phyloP scores from a whole-genome alignment of 495 filamentous ascomycete genomes.

The Jackrogersella minutella region DNA sequence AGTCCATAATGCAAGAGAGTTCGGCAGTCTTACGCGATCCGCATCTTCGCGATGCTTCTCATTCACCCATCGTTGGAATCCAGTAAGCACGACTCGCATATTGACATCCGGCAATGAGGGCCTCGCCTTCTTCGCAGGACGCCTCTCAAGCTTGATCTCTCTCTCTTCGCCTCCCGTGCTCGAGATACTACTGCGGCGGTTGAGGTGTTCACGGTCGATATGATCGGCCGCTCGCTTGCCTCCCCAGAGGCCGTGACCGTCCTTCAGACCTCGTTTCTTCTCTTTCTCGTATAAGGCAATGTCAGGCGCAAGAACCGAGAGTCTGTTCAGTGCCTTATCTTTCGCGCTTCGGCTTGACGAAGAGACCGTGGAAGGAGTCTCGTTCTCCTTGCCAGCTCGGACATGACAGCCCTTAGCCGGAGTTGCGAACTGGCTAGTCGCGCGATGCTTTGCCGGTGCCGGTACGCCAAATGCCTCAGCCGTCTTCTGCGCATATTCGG shows the following conservation, averaged over 20 bases:
- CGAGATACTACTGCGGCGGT: constrained; percentile 39
- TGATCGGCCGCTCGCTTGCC: constrained; percentile 70
- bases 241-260: constrained; percentile 74
- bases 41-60: constrained; percentile 74
- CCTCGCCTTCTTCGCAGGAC: constrained; percentile 68
- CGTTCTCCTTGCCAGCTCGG: constrained; percentile 78
- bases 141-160: constrained; percentile 56
- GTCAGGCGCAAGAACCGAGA: constrained; percentile 81
- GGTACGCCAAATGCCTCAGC: constrained; percentile 42
- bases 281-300: constrained; percentile 93
- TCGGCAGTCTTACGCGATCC: constrained; percentile 72
- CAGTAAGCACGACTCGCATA: constrained; percentile 79
- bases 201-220: constrained; percentile 59
- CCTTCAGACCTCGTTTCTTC: constrained; percentile 75
- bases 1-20: constrained; percentile 1
- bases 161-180: constrained; percentile 54
- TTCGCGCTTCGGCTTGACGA: constrained; percentile 87
- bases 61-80: constrained; percentile 76
- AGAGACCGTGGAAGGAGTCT: constrained; percentile 72
- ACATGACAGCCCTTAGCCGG: constrained; percentile 54
- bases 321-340: constrained; percentile 74
- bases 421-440: constrained; percentile 45
- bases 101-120: constrained; percentile 64
- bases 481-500: constrained; percentile 32
- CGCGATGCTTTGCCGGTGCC: constrained; percentile 26